phyloP scores from a whole-genome alignment of 1,139 yeast genomes.

The Suhomyces kunorum region DNA sequence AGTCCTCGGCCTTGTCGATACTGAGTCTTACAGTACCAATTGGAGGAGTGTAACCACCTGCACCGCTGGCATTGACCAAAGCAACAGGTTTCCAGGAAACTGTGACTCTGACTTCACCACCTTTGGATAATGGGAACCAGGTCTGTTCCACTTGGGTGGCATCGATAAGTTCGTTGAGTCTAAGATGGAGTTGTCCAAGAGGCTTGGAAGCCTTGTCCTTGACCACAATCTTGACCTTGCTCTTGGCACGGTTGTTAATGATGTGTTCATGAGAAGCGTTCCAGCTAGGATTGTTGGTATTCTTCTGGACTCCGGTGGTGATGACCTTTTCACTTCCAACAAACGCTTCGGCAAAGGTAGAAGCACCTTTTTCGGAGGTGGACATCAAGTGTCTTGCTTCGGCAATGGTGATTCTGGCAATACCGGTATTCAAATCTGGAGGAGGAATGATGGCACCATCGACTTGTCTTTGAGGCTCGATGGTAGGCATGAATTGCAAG shows the following conservation, averaged over 20 bases:
- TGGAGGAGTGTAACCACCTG: constrained; percentile 86
- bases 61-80: constrained; percentile 62
- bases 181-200: constrained; percentile 62
- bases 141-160: constrained; percentile 74
- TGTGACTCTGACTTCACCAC: constrained; percentile 72
- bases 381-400: constrained; percentile 54
- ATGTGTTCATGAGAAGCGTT: constrained; percentile 67
- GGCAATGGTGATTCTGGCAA: constrained; percentile 58
- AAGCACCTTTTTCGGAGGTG: constrained; percentile 45
- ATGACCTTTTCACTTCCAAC: constrained; percentile 60
- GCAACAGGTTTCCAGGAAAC: constrained; percentile 88
- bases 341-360: constrained; percentile 72
- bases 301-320: constrained; percentile 60
- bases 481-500: constrained; percentile 73
- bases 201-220: constrained; percentile 60
- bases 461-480: constrained; percentile 71
- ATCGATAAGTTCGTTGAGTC: constrained; percentile 71
- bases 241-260: constrained; percentile 68
- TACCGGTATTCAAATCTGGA: constrained; percentile 93
- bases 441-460: constrained; percentile 88
- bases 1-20: constrained; percentile 66
- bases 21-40: constrained; percentile 85
- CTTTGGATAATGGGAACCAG: constrained; percentile 68
- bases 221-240: constrained; percentile 65
- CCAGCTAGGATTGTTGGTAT: constrained; percentile 70